Percentiles rank a stretch among this genome's conserved stretches.
Conservation (phyloP, 2,329 filamentous ascomycete genomes). For the Cercospora nicotianae region DNA sequence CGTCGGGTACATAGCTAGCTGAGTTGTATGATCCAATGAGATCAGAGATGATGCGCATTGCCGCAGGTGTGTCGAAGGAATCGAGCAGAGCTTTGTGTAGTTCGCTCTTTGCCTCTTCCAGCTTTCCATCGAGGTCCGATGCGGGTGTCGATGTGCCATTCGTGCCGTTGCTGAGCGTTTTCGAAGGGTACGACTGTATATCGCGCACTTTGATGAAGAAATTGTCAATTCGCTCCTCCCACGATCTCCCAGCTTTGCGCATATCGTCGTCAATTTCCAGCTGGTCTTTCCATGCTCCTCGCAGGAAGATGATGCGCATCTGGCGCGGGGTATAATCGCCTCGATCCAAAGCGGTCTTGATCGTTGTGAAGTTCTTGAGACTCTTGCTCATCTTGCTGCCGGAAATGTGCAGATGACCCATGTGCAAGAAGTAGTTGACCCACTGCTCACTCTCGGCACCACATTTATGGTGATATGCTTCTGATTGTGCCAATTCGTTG, state of each 20-base stretch:
- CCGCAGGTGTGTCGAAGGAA: slow-evolving; percentile 82
- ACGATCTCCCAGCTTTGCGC: slow-evolving; percentile 66
- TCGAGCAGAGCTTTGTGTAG: slow-evolving; percentile 70
- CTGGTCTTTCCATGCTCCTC: slow-evolving; percentile 86
- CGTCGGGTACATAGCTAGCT: slow-evolving; percentile 48
- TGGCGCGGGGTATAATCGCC: slow-evolving; percentile 74
- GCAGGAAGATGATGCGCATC: slow-evolving; percentile 81
- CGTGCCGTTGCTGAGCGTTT: slow-evolving; percentile 9
- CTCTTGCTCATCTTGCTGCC: slow-evolving; percentile 96
- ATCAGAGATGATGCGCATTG: slow-evolving; percentile 75
- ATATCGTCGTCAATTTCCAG: slow-evolving; percentile 83
- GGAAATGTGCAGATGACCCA: slow-evolving; percentile 86
- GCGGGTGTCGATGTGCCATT: slow-evolving; percentile 37
- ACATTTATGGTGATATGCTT: slow-evolving; percentile 69
- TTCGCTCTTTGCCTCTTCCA: slow-evolving; percentile 57
- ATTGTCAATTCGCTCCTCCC: slow-evolving; percentile 77
- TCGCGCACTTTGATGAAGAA: slow-evolving; percentile 63
- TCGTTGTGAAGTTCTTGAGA: slow-evolving; percentile 93
- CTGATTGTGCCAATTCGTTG: slow-evolving; percentile 86
- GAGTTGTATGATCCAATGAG: slow-evolving; percentile 76
- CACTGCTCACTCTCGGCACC: slow-evolving; percentile 59
- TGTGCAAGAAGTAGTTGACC: slow-evolving; percentile 96
- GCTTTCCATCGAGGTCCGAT: slow-evolving; percentile 44
- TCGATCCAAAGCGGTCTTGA: slow-evolving; percentile 72
- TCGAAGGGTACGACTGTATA: slow-evolving; percentile 37